Base-by-base conservation (phyloP, 495 filamentous ascomycete genomes). In the Trichoderma asperelloides region DNA sequence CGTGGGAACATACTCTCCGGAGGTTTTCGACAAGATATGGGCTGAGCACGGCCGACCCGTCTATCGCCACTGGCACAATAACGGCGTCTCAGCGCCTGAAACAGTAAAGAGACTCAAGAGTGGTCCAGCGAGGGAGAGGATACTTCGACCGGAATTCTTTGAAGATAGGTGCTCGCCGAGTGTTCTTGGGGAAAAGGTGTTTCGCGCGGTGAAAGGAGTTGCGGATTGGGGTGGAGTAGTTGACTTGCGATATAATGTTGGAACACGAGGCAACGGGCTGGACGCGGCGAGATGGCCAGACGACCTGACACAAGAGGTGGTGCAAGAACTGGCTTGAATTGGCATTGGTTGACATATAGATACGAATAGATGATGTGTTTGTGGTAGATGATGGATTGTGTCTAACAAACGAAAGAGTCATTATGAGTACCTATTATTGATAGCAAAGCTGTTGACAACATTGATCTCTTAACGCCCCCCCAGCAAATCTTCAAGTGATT, bases 1-100 rank as follows among this genome's bases (percentile, higher is more conserved):
- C 2, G 75, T 87, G 3, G 85, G 85, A 1, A 76, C 82, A 66
- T 87, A 89, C 25, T 11, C 49, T 2, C 16, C 49, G 0, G 18
- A 55, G 21, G 49, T 55, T 3, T 55, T 55, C 12, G 49, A 55
- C n/a, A 25, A 25, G 25, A 7, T 55, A 3, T 55, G 49, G 49
- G 49, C 49, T 2, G 49, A 55, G 49, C 49, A 55, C 12, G 49
- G 49, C 6, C 1, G 49, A 23, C 49, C 49, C n/a, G 49, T 55
- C 1, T 55, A 55, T 23, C 49, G 21, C n/a, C n/a, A 55, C 21
- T 55, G 49, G 49, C 49, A 55, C 49, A 55, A 55, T n/a, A 55
- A 55, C 7, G 49, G 49, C 16, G 21, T 55, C 3, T 55, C 49
- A 25, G 49, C 49, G 8, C 49, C 49, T 11, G 49, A 55, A 55